Base-by-base conservation (phyloP, 2,329 filamentous ascomycete species). In the Clarireedia paspali region DNA sequence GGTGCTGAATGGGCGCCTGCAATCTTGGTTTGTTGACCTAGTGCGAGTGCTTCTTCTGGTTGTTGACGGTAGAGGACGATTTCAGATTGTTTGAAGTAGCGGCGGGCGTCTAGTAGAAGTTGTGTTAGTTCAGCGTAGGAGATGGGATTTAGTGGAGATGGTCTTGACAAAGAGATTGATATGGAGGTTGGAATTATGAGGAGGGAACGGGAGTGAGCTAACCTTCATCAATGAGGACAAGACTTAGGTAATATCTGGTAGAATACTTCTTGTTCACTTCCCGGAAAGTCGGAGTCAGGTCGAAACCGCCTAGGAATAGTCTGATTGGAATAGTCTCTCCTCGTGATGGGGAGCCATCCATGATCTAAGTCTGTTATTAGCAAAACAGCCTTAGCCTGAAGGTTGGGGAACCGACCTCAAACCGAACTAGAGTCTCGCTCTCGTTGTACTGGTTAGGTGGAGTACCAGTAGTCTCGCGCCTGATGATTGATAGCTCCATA, bases 181-280 rank as follows among this genome's bases (percentile, higher is more conserved):
- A 30, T 7, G 27, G 27, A 30, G 27, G 7, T 30, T 30, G 27
- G 27, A 30, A 10, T 10, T 30, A 30, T 30, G 27, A 30, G 3
- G 10, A 30, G 27, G 27, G 27, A 20, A 20, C 20, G 14, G 17
- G 23, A 26, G 9, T 47, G 42, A 40, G 47, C 58, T 58, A 74
- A 88, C 89, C 89, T 82, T 96, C 91, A 68, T 96, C 91, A 64
- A 96, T 96, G 64, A 96, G 80, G 23, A 99, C 94, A 60, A 99
- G 76, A 70, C 91, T 96, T 60, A 99, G 82, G 74, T 99, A 99
- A 75, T 99, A 99, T 67, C 94, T 82, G 39, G 92, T 97, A 26
- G 92, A 97, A 73, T 96, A 99, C 75, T 99, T 99, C 80, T 99
- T 99, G 82, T 99, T 99, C 64, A 99, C 95, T 71, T 99, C 94